Evolutionary conservation across 768 basidiomycete genomes (phyloP), one percentile per base, ranked within the genome.

Genomic region (Amanita polypyramis): DNA sequence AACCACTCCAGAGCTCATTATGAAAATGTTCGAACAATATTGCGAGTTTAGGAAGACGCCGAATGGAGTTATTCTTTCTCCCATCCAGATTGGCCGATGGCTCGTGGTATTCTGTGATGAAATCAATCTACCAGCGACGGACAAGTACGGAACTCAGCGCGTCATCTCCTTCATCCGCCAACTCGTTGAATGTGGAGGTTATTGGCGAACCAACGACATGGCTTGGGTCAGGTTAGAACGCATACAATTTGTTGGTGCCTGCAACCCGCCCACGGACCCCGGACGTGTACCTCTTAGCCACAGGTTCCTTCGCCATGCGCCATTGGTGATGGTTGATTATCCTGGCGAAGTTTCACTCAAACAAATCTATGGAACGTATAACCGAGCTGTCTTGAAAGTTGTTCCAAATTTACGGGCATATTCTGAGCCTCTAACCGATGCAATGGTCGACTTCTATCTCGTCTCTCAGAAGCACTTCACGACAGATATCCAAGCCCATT

Each of bases 21-120:
- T 99, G 55, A 98, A 98, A 77, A 98, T 96, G 5, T 98, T 99
- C 63, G 96, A 98, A 62, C 96, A 99, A 66, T 96, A 99, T 60
- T 99, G 96, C 69, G 96, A 99, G 67, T 97, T 95, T 60, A 77
- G 94, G 47, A 98, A 98, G 69, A 98, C 96, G 3, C 92, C 96
- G 10, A 98, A 93, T 57, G 96, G 96, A n/a, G 88, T 96, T 40
- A 79, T 97, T 40, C 79, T 99, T 45, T 84, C 96, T 2, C 96
- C 96, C 8, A 68, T 85, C 3, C 93, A 97, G 59, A 92, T 97
- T 52, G 95, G 95, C 21, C 83, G 93, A 39, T 99, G 96, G 96
- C 76, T 99, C 42, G 94, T 99, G 29, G 85, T 99, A n/a, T 99
- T 99, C 70, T 99, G 96, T 63, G 96, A 99, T 62, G 96, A 99